These are phyloP conservation scores for Musa itinerans DNA, from an alignment of 176 grass and related monocot species.

Conservation along the genomic window DNA sequence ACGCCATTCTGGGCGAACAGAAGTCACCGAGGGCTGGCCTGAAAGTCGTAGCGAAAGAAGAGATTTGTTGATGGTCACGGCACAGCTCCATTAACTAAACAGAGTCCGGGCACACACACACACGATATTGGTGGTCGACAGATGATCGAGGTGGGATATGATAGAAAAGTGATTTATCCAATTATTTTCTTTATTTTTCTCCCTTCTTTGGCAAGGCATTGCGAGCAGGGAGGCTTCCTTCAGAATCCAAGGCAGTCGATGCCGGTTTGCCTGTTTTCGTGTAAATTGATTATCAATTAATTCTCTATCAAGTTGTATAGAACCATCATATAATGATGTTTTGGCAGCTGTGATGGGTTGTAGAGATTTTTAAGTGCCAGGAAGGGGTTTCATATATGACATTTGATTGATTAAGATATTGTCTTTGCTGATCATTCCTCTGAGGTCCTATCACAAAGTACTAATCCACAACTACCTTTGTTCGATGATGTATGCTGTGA, in stretches of 20 bases:
- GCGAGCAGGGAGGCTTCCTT: not conserved
- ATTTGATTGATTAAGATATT: slow-evolving; percentile 32
- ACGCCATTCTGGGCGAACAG: not conserved
- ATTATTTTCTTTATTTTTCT: not conserved
- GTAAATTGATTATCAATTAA: slow-evolving; percentile 13
- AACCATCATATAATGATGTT: slow-evolving; percentile 20
- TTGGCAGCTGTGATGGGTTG: slow-evolving; percentile 11
- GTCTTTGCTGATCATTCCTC: slow-evolving; percentile 49
- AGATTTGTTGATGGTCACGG: not conserved
- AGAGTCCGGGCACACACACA: not conserved
- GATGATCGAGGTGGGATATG: not conserved
- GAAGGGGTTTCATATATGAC: slow-evolving; percentile 23
- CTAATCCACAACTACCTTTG: too few species aligned
- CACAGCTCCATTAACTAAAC: slow-evolving; percentile 1
- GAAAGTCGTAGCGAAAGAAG: not conserved
- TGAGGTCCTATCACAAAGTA: not conserved
- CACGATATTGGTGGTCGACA: not conserved
- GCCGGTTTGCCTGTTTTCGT: slow-evolving; percentile 25
- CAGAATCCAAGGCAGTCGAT: not conserved
- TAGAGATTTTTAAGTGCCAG: slow-evolving; percentile 12
- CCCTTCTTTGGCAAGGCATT: not conserved
- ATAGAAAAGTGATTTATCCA: not conserved
- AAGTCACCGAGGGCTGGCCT: not conserved
- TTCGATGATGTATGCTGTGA: too few species aligned
- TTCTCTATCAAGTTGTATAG: slow-evolving; percentile 13